phyloP scores from a whole-genome alignment of 2,329 filamentous ascomycete genomes.

The Teratosphaeria viscida region DNA sequence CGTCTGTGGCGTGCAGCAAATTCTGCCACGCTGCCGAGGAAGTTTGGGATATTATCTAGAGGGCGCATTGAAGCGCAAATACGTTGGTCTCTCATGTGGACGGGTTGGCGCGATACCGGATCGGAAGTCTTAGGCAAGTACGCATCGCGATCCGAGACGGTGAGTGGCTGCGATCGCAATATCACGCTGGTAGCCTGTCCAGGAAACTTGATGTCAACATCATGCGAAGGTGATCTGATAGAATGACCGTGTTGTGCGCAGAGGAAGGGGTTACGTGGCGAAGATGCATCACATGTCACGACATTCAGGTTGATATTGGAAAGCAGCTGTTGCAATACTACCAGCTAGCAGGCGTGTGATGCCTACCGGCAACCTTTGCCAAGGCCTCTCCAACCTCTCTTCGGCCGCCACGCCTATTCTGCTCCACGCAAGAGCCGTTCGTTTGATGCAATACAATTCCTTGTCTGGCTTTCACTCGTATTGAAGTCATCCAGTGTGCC shows the following conservation, averaged over 20 bases:
- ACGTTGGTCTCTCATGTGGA: background rate
- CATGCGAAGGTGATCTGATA: constrained; percentile 1
- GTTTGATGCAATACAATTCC: constrained; percentile 16
- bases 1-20: constrained; percentile 97
- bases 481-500: constrained; percentile 17
- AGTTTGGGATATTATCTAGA: constrained; percentile 82
- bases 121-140: constrained; percentile 13
- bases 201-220: constrained; percentile 10
- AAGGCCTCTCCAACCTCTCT: background rate
- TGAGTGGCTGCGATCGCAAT: constrained; percentile 15
- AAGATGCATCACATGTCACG: background rate
- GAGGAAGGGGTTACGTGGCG: background rate
- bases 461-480: constrained; percentile 13
- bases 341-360: background rate
- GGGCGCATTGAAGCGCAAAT: background rate
- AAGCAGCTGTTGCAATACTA: background rate
- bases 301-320: background rate
- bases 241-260: background rate
- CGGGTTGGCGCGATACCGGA: background rate
- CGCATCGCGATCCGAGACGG: background rate
- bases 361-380: background rate
- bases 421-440: constrained; percentile 9
- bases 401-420: constrained; percentile 6
- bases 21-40: constrained; percentile 98
- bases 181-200: constrained; percentile 7